Percentiles rank a stretch among this genome's conserved stretches.
Conservation (phyloP, 2,329 filamentous ascomycete genomes). For the Penicillium brasilianum region DNA sequence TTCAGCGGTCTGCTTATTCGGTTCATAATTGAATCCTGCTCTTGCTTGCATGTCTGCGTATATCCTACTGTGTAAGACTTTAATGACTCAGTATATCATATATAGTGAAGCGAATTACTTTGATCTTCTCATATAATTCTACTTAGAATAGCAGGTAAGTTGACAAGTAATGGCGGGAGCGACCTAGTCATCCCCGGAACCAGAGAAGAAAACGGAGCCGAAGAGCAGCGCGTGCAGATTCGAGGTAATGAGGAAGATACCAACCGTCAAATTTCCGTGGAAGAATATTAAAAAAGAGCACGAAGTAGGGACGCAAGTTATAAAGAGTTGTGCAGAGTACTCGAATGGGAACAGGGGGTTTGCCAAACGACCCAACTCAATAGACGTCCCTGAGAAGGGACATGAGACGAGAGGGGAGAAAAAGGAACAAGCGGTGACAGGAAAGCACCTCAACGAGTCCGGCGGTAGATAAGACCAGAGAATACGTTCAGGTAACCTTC, state of each 20-base stretch:
- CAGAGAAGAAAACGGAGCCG: not conserved
- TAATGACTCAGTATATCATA: not conserved
- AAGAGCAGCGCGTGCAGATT: not conserved
- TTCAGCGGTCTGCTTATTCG: not conserved
- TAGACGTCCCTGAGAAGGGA: slow-evolving; percentile 1
- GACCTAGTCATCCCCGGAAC: not conserved
- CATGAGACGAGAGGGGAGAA: slow-evolving; percentile 3
- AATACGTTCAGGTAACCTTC: slow-evolving; percentile 51
- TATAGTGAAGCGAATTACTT: not conserved
- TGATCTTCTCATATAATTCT: not conserved
- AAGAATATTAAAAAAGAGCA: not conserved
- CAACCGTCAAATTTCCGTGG: not conserved
- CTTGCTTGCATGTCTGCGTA: not conserved
- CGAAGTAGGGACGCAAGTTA: slow-evolving; percentile 8
- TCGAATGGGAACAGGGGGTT: not conserved
- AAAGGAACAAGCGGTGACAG: not conserved
- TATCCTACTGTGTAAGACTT: not conserved
- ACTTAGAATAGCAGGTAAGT: not conserved
- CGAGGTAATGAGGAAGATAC: not conserved
- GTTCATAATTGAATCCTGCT: not conserved
- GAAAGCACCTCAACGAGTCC: slow-evolving; percentile 29
- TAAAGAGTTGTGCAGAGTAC: not conserved
- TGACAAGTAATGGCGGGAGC: not conserved
- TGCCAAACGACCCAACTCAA: not conserved
- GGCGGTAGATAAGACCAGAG: slow-evolving; percentile 42